phyloP scores from a whole-genome alignment of 306 rosid genomes.

The Dryas drummondii region DNA sequence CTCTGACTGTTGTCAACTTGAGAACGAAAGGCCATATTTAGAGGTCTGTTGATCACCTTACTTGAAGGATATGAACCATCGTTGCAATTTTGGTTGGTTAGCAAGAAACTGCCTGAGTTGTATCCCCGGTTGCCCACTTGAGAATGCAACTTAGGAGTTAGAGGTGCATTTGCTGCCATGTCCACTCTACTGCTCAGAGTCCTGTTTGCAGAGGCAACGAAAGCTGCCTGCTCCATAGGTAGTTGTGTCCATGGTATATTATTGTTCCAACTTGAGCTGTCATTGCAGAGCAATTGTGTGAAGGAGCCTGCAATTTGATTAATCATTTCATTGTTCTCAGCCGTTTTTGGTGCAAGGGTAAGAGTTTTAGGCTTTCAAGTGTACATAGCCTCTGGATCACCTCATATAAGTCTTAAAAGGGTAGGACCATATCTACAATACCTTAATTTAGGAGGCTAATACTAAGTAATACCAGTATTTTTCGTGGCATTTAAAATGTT shows the following conservation, averaged over 20 bases:
- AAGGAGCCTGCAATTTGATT: slow-evolving; percentile 33
- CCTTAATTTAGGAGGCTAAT: background rate
- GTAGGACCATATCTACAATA: background rate
- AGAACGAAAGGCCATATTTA: slow-evolving; percentile 31
- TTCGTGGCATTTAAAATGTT: background rate
- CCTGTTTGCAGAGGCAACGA: slow-evolving; percentile 31
- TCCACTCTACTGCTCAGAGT: slow-evolving; percentile 24
- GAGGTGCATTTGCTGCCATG: slow-evolving; percentile 46
- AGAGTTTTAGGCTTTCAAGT: background rate
- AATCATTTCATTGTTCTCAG: background rate
- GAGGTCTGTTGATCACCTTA: slow-evolving; percentile 27
- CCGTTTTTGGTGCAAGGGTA: background rate
- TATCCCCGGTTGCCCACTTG: slow-evolving; percentile 24
- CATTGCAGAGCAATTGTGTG: slow-evolving; percentile 29
- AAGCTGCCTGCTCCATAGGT: slow-evolving; percentile 21
- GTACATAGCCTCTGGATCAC: background rate
- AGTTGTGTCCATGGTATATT: slow-evolving; percentile 27
- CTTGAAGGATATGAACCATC: slow-evolving; percentile 20
- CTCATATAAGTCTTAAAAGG: background rate
- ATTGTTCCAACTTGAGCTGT: slow-evolving; percentile 30
- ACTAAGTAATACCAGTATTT: background rate
- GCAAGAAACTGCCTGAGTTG: slow-evolving; percentile 19
- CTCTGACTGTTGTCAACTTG: slow-evolving; percentile 28
- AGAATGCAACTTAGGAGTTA: slow-evolving; percentile 32
- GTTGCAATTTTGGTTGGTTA: slow-evolving; percentile 23